phyloP scores from a whole-genome alignment of 305 asterid species.

The Coffea humblotiana region DNA sequence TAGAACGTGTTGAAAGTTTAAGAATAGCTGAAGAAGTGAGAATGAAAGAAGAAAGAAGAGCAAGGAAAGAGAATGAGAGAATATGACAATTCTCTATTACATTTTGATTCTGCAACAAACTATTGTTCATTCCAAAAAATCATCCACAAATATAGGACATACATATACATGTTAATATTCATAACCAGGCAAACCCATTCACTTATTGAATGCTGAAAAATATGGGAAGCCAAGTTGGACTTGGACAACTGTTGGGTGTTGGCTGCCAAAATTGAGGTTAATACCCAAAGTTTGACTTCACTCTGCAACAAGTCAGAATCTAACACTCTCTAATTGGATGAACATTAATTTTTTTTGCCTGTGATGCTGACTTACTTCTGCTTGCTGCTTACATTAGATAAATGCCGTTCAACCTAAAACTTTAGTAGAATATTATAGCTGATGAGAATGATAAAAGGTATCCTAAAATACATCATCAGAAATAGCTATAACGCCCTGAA shows the following conservation, averaged over 20 bases:
- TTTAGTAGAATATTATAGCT: background rate
- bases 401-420: background rate
- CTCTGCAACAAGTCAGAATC: background rate
- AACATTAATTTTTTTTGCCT: background rate
- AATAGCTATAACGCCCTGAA: background rate
- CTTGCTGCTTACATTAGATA: too few species aligned
- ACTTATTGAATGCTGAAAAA: background rate
- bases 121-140: background rate
- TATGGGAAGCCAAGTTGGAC: background rate
- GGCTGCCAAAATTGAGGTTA: background rate
- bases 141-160: too few species aligned
- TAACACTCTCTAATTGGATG: background rate
- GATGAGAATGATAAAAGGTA: too few species aligned
- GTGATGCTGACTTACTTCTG: background rate
- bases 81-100: too few species aligned
- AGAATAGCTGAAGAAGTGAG: too few species aligned
- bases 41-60: background rate
- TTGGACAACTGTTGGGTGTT: background rate
- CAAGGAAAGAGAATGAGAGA: background rate
- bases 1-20: background rate
- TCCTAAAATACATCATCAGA: background rate
- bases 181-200: background rate
- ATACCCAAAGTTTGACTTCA: background rate
- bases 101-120: background rate
- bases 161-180: background rate